Percentiles rank a stretch among this genome's conserved stretches.
These are phyloP conservation scores for Kalmusia sp. DNA, from an alignment of 2,329 filamentous ascomycete species.

Conservation along the genomic window DNA sequence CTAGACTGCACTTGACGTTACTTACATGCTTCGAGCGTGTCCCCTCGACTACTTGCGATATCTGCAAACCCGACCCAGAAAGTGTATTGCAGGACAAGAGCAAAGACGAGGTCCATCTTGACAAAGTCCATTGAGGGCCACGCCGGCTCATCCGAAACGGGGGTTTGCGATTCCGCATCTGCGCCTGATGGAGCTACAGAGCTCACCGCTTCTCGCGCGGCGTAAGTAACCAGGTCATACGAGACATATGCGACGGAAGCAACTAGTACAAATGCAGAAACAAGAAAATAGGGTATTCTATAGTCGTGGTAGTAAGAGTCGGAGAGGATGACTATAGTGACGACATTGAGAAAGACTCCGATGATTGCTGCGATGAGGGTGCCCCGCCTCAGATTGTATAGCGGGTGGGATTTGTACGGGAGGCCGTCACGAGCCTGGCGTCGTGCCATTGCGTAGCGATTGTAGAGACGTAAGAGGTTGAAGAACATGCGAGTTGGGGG, in stretches of 20 bases:
- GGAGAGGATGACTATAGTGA: background rate
- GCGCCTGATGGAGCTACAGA: background rate
- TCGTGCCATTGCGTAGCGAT: no score
- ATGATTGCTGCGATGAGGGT: constrained; percentile 7
- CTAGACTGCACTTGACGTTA: no score
- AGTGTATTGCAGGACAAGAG: constrained; percentile 14
- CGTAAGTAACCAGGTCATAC: constrained; percentile 15
- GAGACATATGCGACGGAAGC: constrained; percentile 3
- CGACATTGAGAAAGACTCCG: constrained; percentile 12
- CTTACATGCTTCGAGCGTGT: constrained; percentile 14
- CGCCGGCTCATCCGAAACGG: background rate
- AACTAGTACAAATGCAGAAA: constrained; percentile 7
- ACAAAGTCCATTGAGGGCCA: constrained; percentile 17
- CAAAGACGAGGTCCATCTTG: constrained; percentile 15
- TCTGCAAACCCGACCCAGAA: constrained; percentile 12
- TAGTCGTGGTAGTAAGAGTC: background rate
- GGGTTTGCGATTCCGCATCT: background rate
- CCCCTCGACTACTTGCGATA: constrained; percentile 6
- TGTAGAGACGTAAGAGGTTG: background rate
- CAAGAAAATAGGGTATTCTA: constrained; percentile 9
- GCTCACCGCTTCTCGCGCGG: background rate
- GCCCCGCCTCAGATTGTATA: constrained; percentile 12
- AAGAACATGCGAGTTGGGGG: background rate
- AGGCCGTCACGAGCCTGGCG: constrained; percentile 5
- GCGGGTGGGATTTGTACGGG: constrained; percentile 17